Evolutionary conservation across 768 basidiomycete genomes (phyloP).

Genomic region (Boletus vermiculosoides): DNA sequence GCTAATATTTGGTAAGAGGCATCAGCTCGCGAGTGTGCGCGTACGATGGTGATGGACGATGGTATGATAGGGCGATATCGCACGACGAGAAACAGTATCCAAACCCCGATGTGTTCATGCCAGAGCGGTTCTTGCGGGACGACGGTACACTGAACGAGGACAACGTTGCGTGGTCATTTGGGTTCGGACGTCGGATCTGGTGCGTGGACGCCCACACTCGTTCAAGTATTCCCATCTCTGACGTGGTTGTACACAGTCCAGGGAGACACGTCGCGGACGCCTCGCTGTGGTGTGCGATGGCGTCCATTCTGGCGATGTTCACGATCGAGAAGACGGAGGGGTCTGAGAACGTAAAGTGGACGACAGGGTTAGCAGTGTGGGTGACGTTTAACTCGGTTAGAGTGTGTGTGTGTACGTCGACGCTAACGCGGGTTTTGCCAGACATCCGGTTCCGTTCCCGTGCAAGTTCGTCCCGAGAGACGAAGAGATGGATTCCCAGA

Average conservation of each 20-base stretch:
- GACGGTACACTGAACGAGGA: conserved; percentile 21
- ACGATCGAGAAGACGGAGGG: conserved; percentile 18
- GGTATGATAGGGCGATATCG: conserved; percentile 36
- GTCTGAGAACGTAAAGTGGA: conserved; percentile 19
- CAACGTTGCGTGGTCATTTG: conserved; percentile 12
- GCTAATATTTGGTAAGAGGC: conserved; percentile 12
- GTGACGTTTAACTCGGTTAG: background rate
- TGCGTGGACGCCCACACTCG: background rate
- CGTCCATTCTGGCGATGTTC: conserved; percentile 16
- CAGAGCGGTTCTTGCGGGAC: conserved; percentile 35
- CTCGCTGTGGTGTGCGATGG: conserved; percentile 24
- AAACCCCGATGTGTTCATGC: conserved; percentile 34
- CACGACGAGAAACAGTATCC: conserved; percentile 39
- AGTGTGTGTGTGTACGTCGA: background rate
- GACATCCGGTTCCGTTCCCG: conserved; percentile 20
- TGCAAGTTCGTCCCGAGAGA: conserved; percentile 18
- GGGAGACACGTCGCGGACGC: conserved; percentile 24
- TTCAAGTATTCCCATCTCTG: background rate
- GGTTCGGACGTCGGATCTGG: conserved; percentile 25
- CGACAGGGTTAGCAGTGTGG: conserved; percentile 12
- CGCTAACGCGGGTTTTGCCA: background rate
- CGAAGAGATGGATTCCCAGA: conserved; percentile 13
- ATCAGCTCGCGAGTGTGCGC: too few relatives aligned
- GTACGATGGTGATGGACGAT: background rate
- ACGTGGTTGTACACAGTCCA: conserved; percentile 1